A percentile compares a stretch with the other conserved stretches of the same genome.
phyloP scores from a whole-genome alignment of 1,139 yeast genomes.

The Hansenula sp. region DNA sequence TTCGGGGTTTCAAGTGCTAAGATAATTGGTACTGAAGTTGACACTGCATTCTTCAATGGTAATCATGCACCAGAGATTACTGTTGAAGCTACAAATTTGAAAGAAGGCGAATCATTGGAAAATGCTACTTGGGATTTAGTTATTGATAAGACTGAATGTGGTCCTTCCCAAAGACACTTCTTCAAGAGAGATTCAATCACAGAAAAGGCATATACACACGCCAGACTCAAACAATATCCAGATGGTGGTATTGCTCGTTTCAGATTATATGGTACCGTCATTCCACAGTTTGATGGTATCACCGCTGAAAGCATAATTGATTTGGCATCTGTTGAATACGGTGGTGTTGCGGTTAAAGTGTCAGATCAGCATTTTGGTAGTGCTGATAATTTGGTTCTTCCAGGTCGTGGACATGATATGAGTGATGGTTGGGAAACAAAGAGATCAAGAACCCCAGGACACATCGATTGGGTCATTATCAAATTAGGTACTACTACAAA shows the following conservation, averaged over 20 bases:
- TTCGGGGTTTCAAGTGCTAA: slow-evolving; percentile 83
- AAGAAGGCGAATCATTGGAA: slow-evolving; percentile 22
- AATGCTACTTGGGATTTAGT: slow-evolving; percentile 63
- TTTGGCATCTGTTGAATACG: slow-evolving; percentile 77
- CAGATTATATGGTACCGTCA: slow-evolving; percentile 79
- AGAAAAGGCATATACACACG: slow-evolving; percentile 64
- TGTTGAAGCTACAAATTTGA: slow-evolving; percentile 64
- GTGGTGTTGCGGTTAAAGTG: slow-evolving; percentile 79
- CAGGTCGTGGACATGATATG: slow-evolving; percentile 96
- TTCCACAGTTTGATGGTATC: slow-evolving; percentile 54
- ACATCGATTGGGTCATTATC: slow-evolving; percentile 86
- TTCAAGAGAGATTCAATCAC: slow-evolving; percentile 63
- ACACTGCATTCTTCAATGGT: slow-evolving; percentile 90
- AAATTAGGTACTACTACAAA: slow-evolving; percentile 66
- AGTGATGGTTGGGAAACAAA: slow-evolving; percentile 99
- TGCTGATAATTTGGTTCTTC: slow-evolving; percentile 81
- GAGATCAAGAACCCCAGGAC: slow-evolving; percentile 79
- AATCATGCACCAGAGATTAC: slow-evolving; percentile 90
- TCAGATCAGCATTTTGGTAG: slow-evolving; percentile 94
- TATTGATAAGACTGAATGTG: slow-evolving; percentile 72
- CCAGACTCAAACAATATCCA: slow-evolving; percentile 85
- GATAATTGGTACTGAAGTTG: slow-evolving; percentile 80
- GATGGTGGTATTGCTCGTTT: slow-evolving; percentile 97
- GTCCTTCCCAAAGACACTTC: slow-evolving; percentile 84
- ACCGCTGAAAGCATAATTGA: slow-evolving; percentile 43